phyloP scores from a whole-genome alignment of 2,329 filamentous ascomycete genomes.

The Xylaria sp. region DNA sequence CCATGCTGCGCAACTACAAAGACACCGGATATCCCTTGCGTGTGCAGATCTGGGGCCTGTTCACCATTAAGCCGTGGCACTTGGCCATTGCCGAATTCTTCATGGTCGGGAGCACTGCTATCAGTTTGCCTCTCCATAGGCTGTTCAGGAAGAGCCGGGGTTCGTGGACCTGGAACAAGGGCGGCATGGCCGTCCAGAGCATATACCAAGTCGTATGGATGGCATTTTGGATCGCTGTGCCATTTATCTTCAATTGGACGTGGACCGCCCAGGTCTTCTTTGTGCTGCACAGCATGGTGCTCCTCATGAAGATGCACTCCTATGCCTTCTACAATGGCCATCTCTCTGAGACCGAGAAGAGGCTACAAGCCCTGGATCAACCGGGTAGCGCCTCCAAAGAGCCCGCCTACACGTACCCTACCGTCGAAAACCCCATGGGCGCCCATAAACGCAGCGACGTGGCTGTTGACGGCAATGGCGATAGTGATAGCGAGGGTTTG shows the following conservation, averaged over 20 bases:
- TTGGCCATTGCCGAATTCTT: constrained; percentile 82
- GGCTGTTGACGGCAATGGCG: constrained; percentile 56
- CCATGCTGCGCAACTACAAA: constrained; percentile 91
- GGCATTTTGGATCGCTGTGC: constrained; percentile 81
- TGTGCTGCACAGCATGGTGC: constrained; percentile 85
- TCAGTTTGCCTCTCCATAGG: constrained; percentile 79
- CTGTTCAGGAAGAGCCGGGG: constrained; percentile 66
- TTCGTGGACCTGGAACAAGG: constrained; percentile 76
- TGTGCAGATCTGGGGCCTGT: constrained; percentile 86
- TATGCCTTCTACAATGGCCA: constrained; percentile 99
- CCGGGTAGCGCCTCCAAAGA: constrained; percentile 75
- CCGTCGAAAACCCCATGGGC: constrained; percentile 63
- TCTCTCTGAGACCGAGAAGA: constrained; percentile 84
- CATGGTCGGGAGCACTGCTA: constrained; percentile 81
- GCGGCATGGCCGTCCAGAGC: constrained; percentile 86
- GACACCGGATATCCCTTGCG: constrained; percentile 90
- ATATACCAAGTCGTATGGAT: constrained; percentile 84
- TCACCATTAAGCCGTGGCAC: constrained; percentile 90
- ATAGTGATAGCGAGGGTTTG: constrained; percentile 60
- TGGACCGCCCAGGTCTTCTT: constrained; percentile 98
- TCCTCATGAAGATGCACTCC: constrained; percentile 99
- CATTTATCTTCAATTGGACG: constrained; percentile 88
- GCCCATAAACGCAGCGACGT: constrained; percentile 41
- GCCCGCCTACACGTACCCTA: constrained; percentile 81
- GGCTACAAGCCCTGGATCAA: constrained; percentile 80